Evolutionary conservation across 768 basidiomycete genomes (phyloP).

Genomic region (Leccinum broughii): DNA sequence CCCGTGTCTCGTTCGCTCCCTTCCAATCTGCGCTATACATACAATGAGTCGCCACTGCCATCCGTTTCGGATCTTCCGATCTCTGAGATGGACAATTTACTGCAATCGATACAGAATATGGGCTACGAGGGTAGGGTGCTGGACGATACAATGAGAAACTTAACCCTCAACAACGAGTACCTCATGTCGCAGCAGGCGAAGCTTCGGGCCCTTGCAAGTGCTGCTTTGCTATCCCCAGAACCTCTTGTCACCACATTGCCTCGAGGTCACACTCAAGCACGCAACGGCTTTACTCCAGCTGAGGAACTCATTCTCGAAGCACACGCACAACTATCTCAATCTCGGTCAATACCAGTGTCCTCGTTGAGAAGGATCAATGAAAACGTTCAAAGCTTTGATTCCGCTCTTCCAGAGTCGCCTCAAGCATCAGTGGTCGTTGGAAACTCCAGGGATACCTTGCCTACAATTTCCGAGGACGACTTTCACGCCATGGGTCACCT

Average conservation of each 20-base stretch:
- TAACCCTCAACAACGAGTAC: constrained; percentile 19
- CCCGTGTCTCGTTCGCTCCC: constrained; percentile 23
- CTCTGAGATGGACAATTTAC: constrained; percentile 40
- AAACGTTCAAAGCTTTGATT: constrained; percentile 9
- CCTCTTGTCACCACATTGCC: constrained; percentile 9
- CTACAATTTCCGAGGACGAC: constrained; percentile 38
- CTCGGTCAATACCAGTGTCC: constrained; percentile 5
- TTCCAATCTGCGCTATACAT: constrained; percentile 20
- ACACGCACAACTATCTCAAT: constrained; percentile 30
- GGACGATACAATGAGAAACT: constrained; percentile 14
- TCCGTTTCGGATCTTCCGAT: constrained; percentile 22
- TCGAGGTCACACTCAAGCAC: constrained; percentile 37
- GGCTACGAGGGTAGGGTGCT: constrained; percentile 19
- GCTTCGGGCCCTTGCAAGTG: constrained; percentile 26
- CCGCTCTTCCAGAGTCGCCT: constrained; percentile 1
- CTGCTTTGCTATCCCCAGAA: constrained; percentile 13
- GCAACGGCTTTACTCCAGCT: constrained; percentile 63
- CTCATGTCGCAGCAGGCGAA: constrained; percentile 21
- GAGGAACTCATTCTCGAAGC: constrained; percentile 69
- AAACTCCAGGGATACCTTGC: constrained; percentile 22
- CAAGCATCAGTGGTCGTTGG: constrained; percentile 5
- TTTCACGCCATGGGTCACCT: constrained; percentile 32
- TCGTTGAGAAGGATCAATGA: constrained; percentile 10
- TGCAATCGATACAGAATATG: constrained; percentile 37
- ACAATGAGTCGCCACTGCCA: constrained; percentile 18